Evolutionary conservation across 805 yeast genomes (phyloP).

Genomic region (Ogataea wickerhamii): DNA sequence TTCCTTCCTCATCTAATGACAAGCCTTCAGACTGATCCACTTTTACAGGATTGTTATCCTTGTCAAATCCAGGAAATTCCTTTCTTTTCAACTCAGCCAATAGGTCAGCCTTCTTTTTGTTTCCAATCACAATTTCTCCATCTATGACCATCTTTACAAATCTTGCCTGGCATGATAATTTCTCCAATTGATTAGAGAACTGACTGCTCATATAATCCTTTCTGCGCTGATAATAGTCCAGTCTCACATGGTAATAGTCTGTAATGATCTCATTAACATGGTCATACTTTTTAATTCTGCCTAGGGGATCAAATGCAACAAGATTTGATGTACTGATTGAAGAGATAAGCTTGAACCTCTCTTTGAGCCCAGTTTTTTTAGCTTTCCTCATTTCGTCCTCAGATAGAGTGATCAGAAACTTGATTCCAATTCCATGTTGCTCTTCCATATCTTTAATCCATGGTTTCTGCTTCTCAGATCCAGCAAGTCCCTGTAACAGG

Average conservation of each 20-base stretch:
- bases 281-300: slow-evolving; percentile 81
- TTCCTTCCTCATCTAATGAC: slow-evolving; percentile 42
- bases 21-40: slow-evolving; percentile 39
- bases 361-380: slow-evolving; percentile 69
- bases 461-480: slow-evolving; percentile 67
- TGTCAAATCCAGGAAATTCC: slow-evolving; percentile 75
- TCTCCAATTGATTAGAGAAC: slow-evolving; percentile 71
- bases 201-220: slow-evolving; percentile 73
- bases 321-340: slow-evolving; percentile 73
- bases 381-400: slow-evolving; percentile 84
- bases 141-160: slow-evolving; percentile 90
- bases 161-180: slow-evolving; percentile 77
- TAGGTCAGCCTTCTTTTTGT: slow-evolving; percentile 64
- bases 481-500: slow-evolving; percentile 66
- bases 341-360: slow-evolving; percentile 74
- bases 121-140: slow-evolving; percentile 61
- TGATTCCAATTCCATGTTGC: slow-evolving; percentile 80
- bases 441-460: slow-evolving; percentile 97
- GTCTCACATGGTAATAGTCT: slow-evolving; percentile 81
- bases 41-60: slow-evolving; percentile 60
- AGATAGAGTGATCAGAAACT: slow-evolving; percentile 70
- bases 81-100: slow-evolving; percentile 57
- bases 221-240: slow-evolving; percentile 87
- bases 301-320: slow-evolving; percentile 93
- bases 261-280: slow-evolving; percentile 70